Base-by-base conservation (phyloP, 768 basidiomycete genomes). In the Hemileccinum impolitum region DNA sequence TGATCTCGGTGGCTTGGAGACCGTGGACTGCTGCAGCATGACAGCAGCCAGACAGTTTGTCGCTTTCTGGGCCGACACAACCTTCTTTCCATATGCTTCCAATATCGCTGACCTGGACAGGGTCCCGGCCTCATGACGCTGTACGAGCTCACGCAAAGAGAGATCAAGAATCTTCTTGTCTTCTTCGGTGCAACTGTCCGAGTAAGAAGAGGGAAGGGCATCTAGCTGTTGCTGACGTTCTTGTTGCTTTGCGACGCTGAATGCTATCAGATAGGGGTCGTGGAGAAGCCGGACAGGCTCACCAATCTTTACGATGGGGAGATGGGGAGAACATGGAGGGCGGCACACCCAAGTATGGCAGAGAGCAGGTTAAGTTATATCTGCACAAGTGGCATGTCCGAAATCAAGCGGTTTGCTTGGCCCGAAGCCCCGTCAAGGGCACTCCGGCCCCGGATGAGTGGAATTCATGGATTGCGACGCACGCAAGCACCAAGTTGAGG, bases 21-120 rank as follows among this genome's bases (percentile, higher is more conserved):
- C 25, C 14, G 58, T 45, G 39, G 67, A 48, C 26, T 68, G 67
- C n/a, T 68, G 66, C 37, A 77, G 59, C 55, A 73, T 65, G 54
- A 79, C 54, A 28, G 75, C 74, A 3, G 78, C 70, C 15, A 81
- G 58, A 55, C 80, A 81, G 55, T 81, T 81, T 42, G 75, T 77
- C 39, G 69, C 58, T 25, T 60, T 65, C 23, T 76, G 74, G 1
- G 73, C 76, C 0, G 59, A 55, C 14, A 77, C 59, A 13, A 61
- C 57, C 18, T 69, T 67, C 55, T 73, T 74, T 30, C 72, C 72
- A 47, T 75, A 77, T 2, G 72, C 71, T 28, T 63, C 46, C 18
- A 74, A 48, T 47, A 77, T 62, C 26, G 62, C 64, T 3, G 58
- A 39, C 0, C 68, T 65, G 8, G 66, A 51, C 9, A 72, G 36